Evolutionary conservation across 2,329 filamentous ascomycete genomes (phyloP).

Genomic region (Phoma sp.): DNA sequence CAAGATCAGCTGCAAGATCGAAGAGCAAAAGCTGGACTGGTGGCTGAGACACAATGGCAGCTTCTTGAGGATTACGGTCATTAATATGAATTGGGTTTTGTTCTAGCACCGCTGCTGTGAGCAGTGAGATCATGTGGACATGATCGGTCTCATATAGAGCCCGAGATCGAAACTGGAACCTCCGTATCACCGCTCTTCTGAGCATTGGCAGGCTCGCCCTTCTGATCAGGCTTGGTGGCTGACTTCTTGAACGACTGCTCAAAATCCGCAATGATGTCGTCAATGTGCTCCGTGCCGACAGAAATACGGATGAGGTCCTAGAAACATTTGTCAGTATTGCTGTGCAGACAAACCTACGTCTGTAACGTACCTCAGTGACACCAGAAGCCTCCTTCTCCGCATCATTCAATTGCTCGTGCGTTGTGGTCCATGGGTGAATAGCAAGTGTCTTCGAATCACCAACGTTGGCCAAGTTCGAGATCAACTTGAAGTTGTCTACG

Average conservation of each 20-base stretch:
- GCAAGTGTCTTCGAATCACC: conserved; percentile 94
- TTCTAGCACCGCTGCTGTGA: too few species aligned
- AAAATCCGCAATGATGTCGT: conserved; percentile 96
- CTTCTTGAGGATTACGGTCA: too few species aligned
- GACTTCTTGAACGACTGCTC: conserved; percentile 81
- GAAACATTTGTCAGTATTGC: conserved; percentile 12
- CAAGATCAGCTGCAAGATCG: too few species aligned
- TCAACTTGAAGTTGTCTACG: conserved; percentile 92
- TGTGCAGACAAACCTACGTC: too few species aligned
- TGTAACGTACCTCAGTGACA: conserved; percentile 70
- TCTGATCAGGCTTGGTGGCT: conserved; percentile 53
- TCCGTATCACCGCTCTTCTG: conserved; percentile 41
- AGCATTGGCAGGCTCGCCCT: conserved; percentile 43
- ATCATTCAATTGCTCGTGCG: conserved; percentile 88
- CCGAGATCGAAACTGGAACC: conserved; percentile 39
- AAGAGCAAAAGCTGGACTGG: too few species aligned
- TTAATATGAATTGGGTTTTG: too few species aligned
- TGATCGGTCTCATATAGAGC: too few species aligned
- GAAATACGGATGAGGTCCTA: conserved; percentile 93
- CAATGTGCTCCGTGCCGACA: conserved; percentile 94
- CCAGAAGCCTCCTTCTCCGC: conserved; percentile 82
- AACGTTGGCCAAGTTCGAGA: conserved; percentile 95
- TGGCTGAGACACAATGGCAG: too few species aligned
- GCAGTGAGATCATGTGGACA: too few species aligned
- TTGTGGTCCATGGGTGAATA: conserved; percentile 95